Base-by-base conservation (phyloP, 495 filamentous ascomycete genomes). In the Chaetomium cochliodes region DNA sequence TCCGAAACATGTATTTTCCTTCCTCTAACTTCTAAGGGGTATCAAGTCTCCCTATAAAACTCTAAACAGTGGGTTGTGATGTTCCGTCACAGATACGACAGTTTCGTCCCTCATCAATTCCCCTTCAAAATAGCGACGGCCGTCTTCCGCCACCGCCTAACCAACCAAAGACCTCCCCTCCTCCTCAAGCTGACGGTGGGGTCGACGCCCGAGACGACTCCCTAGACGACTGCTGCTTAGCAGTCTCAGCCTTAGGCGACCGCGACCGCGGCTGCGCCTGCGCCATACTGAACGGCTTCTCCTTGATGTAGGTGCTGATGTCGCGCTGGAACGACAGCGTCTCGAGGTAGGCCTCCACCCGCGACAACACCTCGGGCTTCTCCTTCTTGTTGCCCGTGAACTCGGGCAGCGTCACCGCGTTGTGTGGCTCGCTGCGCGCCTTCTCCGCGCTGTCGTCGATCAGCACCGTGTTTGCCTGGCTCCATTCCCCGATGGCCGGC, bases 401-500 rank as follows among this genome's bases (percentile, higher is more conserved):
- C 70, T 94, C 92, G 0, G 91, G 88, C 41, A 98, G 80, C 65
- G 88, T 79, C 13, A 98, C 74, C 23, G 92, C 83, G 63, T 98
- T 98, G 77, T 83, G 86, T 0, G 96, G 96, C 72, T 98, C 89
- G 62, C 83, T 87, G 57, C 81, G 79, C 2, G 88, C 94, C 79
- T 98, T 98, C 65, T 89, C 77, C 13, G 71, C 71, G 55, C 85
- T 88, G 74, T 98, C 96, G 66, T 98, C 94, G 25, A 98, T 87
- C 15, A 98, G 79, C 37, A 98, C 78, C 0, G 94, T 98, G 73
- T 97, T 93, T n/a, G 77, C 79, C 75, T 96, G 93, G 65, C 82
- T 78, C 90, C 92, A 30, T 15, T 2, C 13, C 41, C 67, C 66
- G 33, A 60, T 6, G 28, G 2, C 28, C 28, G 6, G 28, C 28